Conservation (phyloP, 768 basidiomycete species). For the Suillus clintonianus region DNA sequence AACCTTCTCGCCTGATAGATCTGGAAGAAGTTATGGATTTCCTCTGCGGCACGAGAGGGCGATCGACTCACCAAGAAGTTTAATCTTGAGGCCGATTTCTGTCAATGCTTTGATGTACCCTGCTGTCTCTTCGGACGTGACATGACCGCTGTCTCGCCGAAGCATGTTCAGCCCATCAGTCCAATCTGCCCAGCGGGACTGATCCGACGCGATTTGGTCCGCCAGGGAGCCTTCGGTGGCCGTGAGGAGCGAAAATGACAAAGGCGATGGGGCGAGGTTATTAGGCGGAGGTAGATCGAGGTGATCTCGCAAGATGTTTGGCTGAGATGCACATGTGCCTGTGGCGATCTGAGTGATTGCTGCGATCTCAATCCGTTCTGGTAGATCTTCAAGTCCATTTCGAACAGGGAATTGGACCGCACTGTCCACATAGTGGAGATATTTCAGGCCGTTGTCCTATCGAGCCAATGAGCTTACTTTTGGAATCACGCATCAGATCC, state of each 20-base stretch:
- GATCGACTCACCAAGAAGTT: conserved; percentile 67
- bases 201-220: conserved; percentile 77
- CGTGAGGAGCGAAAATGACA: conserved; percentile 78
- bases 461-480: conserved; percentile 7
- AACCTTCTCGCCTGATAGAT: conserved; percentile 86
- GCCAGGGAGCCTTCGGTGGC: conserved; percentile 72
- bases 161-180: conserved; percentile 92
- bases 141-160: conserved; percentile 77
- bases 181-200: conserved; percentile 89
- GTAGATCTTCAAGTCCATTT: conserved; percentile 82
- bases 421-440: conserved; percentile 85
- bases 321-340: conserved; percentile 69
- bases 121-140: conserved; percentile 82
- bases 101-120: conserved; percentile 86
- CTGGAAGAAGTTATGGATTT: conserved; percentile 40
- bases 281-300: conserved; percentile 57
- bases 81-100: conserved; percentile 90
- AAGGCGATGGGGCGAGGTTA: conserved; percentile 58
- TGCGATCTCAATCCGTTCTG: conserved; percentile 82
- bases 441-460: conserved; percentile 79
- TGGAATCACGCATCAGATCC: conserved; percentile 11
- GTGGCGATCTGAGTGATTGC: conserved; percentile 79
- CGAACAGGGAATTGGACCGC: conserved; percentile 78
- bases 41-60: neutral
- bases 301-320: conserved; percentile 62